Conservation (phyloP, 2,329 filamentous ascomycete genomes). For the Hansfordia pulvinata region DNA sequence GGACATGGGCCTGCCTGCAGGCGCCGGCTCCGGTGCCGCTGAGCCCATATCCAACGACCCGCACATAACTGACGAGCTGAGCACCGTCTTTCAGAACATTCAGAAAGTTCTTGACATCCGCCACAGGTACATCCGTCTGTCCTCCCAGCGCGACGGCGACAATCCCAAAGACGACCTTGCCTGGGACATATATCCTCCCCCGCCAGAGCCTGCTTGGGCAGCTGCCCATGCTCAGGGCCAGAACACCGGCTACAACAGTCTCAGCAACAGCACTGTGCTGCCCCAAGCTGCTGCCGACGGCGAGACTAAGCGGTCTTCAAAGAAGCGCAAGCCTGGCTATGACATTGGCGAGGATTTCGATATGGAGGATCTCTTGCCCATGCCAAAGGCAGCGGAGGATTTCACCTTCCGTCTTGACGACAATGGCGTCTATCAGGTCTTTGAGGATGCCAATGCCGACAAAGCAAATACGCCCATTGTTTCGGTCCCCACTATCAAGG, state of each 20-base stretch:
- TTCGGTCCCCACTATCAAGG: conserved; percentile 78
- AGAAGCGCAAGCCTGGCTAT: conserved; percentile 70
- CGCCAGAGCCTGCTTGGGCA: conserved; percentile 83
- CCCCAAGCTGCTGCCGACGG: conserved; percentile 18
- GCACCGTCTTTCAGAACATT: conserved; percentile 78
- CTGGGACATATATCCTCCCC: conserved; percentile 85
- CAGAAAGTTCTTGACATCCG: conserved; percentile 79
- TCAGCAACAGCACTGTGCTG: conserved; percentile 31
- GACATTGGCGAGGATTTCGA: conserved; percentile 90
- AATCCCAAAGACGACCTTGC: conserved; percentile 75
- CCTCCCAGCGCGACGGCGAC: conserved; percentile 66
- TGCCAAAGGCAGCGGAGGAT: conserved; percentile 56
- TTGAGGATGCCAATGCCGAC: conserved; percentile 51
- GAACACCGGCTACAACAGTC: conserved; percentile 26
- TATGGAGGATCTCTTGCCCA: conserved; percentile 60
- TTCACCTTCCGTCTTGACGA: conserved; percentile 70
- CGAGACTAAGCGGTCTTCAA: conserved; percentile 31
- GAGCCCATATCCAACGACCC: conserved; percentile 59
- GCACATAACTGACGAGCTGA: conserved; percentile 71
- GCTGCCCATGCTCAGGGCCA: conserved; percentile 32
- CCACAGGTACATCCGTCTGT: conserved; percentile 78
- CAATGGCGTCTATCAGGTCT: conserved; percentile 86
- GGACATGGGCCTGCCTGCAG: conserved; percentile 33
- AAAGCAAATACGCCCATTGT: conserved; percentile 58
- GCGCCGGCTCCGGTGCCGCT: conserved; percentile 46